Evolutionary conservation across 352 stramenopile genomes (phyloP).

Genomic region (Phytopythium delawarense): DNA sequence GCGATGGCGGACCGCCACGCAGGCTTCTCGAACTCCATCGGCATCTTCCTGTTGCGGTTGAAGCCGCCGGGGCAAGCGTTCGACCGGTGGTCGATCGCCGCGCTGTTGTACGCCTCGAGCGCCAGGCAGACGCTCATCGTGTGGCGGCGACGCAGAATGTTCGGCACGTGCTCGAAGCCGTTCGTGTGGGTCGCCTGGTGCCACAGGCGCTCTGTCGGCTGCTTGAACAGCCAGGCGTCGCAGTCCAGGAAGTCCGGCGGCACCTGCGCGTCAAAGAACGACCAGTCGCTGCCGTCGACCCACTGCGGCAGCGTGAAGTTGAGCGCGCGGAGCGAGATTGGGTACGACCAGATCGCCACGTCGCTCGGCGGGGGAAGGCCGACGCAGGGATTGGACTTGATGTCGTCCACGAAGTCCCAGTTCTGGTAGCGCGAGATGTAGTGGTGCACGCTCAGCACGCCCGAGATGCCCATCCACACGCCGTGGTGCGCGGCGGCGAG

Average conservation of each 20-base stretch:
- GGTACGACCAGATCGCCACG: slow-evolving; percentile 63
- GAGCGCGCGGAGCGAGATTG: slow-evolving; percentile 63
- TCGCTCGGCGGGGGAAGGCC: slow-evolving; percentile 23
- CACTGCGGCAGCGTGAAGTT: slow-evolving; percentile 76
- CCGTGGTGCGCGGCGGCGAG: slow-evolving; percentile 62
- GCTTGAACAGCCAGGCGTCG: slow-evolving; percentile 64
- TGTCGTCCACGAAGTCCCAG: slow-evolving; percentile 84
- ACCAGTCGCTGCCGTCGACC: slow-evolving; percentile 75
- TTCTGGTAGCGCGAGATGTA: slow-evolving; percentile 84
- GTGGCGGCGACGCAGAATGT: slow-evolving; percentile 73
- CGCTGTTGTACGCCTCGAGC: slow-evolving; percentile 68
- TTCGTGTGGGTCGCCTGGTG: slow-evolving; percentile 66
- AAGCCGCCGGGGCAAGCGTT: slow-evolving; percentile 53
- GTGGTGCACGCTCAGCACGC: slow-evolving; percentile 69
- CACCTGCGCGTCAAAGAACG: slow-evolving; percentile 57
- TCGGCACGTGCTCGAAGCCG: slow-evolving; percentile 73
- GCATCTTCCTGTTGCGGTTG: slow-evolving; percentile 66
- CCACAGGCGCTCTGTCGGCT: slow-evolving; percentile 57
- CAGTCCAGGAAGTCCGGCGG: slow-evolving; percentile 66
- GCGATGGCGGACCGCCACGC: slow-evolving; percentile 47
- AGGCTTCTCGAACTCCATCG: slow-evolving; percentile 45
- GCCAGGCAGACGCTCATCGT: slow-evolving; percentile 69
- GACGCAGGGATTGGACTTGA: slow-evolving; percentile 74
- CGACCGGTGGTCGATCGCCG: slow-evolving; percentile 46
- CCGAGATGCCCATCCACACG: slow-evolving; percentile 52